A percentile compares a stretch with the other conserved stretches of the same genome.
These are phyloP conservation scores for Roridomyces roridus DNA, from an alignment of 768 basidiomycete species.

Conservation along the genomic window DNA sequence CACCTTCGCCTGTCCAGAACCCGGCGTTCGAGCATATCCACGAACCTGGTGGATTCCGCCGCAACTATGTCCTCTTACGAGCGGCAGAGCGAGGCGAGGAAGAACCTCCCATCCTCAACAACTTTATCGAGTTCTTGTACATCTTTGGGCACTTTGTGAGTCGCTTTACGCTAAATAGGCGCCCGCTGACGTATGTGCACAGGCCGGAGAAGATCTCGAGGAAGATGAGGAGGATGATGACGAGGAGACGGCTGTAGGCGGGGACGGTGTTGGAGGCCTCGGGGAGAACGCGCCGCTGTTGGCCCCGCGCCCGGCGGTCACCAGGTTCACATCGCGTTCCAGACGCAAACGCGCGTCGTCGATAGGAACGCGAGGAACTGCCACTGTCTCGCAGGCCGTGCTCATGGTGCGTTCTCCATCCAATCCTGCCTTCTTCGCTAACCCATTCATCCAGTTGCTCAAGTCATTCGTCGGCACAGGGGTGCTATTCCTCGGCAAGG, in stretches of 20 bases:
- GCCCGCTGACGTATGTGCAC: constrained; percentile 15
- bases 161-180: constrained; percentile 13
- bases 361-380: constrained; percentile 77
- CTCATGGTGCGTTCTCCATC: constrained; percentile 71
- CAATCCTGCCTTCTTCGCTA: background rate
- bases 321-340: constrained; percentile 51
- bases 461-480: constrained; percentile 97
- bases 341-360: constrained; percentile 64
- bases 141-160: constrained; percentile 96
- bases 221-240: constrained; percentile 83
- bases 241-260: constrained; percentile 49
- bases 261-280: constrained; percentile 18
- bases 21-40: constrained; percentile 93
- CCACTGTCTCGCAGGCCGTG: constrained; percentile 89
- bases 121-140: constrained; percentile 94
- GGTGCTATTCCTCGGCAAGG: constrained; percentile 94
- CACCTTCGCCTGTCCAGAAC: constrained; percentile 55
- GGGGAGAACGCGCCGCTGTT: constrained; percentile 67
- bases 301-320: constrained; percentile 30
- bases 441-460: no score
- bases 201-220: constrained; percentile 92
- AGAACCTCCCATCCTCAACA: constrained; percentile 72
- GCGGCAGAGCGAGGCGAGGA: constrained; percentile 70
- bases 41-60: constrained; percentile 92
- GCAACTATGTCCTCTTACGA: constrained; percentile 82